phyloP scores from a whole-genome alignment of 331 rosid species.

The Erythrophleum ivorense region DNA sequence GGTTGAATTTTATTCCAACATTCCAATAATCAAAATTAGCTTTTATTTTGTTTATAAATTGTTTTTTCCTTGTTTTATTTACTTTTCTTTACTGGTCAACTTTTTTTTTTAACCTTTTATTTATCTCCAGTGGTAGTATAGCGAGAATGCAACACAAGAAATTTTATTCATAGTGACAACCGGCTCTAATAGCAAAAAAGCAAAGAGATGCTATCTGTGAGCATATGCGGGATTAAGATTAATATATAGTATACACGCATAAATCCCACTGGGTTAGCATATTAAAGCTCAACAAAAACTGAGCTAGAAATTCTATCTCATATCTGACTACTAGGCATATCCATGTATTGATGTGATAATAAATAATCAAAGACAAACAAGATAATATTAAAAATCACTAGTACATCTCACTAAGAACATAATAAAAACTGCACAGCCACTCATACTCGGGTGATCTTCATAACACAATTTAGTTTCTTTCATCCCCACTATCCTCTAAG shows the following conservation, averaged over 20 bases:
- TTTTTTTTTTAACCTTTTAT: no score
- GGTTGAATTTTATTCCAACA: no score
- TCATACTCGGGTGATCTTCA: not conserved
- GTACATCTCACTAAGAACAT: not conserved
- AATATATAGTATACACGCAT: not conserved
- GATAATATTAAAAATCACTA: not conserved
- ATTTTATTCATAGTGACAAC: no score
- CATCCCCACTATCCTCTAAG: not conserved
- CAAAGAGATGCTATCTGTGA: not conserved
- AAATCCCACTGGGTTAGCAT: not conserved
- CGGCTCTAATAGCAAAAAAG: no score
- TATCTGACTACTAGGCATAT: not conserved
- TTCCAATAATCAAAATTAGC: no score
- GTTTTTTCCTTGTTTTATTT: no score
- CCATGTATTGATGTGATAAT: not conserved
- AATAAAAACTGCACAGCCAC: not conserved
- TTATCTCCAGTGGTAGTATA: not conserved
- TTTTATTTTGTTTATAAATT: no score
- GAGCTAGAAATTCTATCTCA: not conserved
- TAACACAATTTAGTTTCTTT: not conserved
- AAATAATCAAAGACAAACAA: not conserved
- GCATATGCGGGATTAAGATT: not conserved
- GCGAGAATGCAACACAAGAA: not conserved
- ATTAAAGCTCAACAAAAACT: not conserved
- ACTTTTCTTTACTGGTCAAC: no score